Evolutionary conservation across 2,329 filamentous ascomycete genomes (phyloP), one percentile per base, ranked within the genome.

Genomic region (Ophiostoma sp.): DNA sequence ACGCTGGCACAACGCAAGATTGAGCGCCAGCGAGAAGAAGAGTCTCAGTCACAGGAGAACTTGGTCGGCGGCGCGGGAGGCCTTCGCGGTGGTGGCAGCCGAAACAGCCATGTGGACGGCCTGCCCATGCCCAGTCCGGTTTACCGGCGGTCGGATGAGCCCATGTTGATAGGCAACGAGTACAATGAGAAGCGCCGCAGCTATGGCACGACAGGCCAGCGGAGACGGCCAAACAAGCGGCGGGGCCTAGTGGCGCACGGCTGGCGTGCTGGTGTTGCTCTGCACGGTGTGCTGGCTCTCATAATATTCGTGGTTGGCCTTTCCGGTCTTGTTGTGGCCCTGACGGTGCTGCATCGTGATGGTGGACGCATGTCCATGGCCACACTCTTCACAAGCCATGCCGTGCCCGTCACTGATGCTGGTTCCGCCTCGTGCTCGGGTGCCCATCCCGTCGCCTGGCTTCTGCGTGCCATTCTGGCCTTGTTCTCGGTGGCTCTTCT

Each of bases 181-280:
- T 59, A 59, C 15, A 31, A 19, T 15, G 45, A 64, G 33, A 59
- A 63, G 15, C 69, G 72, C 25, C 50, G 31, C 2, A 59, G 68
- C 33, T 31, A 59, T 42, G 68, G 68, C 12, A 33, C 25, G 7
- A 7, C 12, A 8, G 8, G 63, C 1, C 55, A 22, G 8, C 39
- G 63, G 19, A 33, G 52, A 48, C 39, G 42, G 2, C 36, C 12
- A 8, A 11, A 33, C 15, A 25, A 50, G n/a, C 22, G 42, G n/a
- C n/a, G 17, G 8, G 31, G 59, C 74, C 80, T 57, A 1, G 25
- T 22, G 61, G 76, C 81, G 55, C 80, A 79, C 1, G 86, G 86
- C 8, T 88, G 87, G 86, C 82, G 84, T 74, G 83, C 82, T 7
- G 86, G 85, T 36, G 79, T 87, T 19, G 80, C 82, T n/a, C 77